Evolutionary conservation across 257 asterid species (phyloP), one percentile per base, ranked within the genome.

Genomic region (Galeopsis tetrahit): DNA sequence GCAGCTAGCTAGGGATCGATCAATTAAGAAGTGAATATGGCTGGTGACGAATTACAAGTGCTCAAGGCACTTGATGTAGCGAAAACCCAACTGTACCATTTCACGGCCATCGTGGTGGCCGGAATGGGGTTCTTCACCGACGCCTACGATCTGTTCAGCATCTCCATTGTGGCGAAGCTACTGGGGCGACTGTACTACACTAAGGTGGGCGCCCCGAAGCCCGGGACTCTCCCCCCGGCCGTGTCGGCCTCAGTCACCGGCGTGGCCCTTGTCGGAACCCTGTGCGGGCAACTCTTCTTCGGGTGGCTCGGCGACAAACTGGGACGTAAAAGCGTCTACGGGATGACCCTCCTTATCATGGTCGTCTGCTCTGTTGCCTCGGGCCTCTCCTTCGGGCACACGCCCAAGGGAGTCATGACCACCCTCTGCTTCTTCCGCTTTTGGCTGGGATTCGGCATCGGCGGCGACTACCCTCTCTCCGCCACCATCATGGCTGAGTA

Each of bases 241-340:
- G 82, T 88, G 13, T 49, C 86, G 2, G 59, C 90, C 31, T 83
- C 95, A 0, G 92, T 87, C 52, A 81, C 83, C 0, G 92, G 90
- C 4, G 90, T 87, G 1, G 96, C 96, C 35, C 77, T 89, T 7
- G 87, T 84, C 48, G 96, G 94, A 21, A 86, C 93, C 56, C 79
- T 89, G 0, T 39, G 55, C 14, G 96, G 96, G 0, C 96, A 87
- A 36, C 82, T 89, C 49, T 88, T 89, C 74, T 89, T 89, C 39
- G 96, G 96, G 2, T 85, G 94, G 96, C 89, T 89, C 3, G 96
- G 92, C 0, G 96, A 89, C 66, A 89, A 87, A 46, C 75, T 89
- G 87, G 94, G 96, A 0, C 78, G 92, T 1, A 89, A 89, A 28
- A 81, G 28, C 7, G 96, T 89, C 0, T 89, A 89, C 60, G 96